Conservation (phyloP, 2,329 filamentous ascomycete genomes). For the Pseudogymnoascus sp. region DNA sequence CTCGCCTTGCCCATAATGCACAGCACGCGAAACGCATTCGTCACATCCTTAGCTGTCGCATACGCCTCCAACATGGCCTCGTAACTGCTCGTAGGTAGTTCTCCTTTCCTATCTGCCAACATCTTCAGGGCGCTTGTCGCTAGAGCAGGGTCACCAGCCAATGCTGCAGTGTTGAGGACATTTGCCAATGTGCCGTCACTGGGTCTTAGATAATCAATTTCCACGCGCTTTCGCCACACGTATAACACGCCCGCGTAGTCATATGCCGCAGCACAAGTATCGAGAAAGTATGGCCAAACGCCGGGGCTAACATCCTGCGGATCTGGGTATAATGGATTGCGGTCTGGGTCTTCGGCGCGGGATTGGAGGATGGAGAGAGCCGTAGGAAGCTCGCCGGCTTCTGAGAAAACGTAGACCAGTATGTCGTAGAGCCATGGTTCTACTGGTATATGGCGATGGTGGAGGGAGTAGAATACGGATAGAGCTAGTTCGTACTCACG, state of each 20-base stretch:
- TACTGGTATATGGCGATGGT: slow-evolving; percentile 43
- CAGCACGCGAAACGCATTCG: slow-evolving; percentile 59
- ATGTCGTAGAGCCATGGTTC: slow-evolving; percentile 71
- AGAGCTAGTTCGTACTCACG: slow-evolving; percentile 75
- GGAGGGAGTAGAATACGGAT: slow-evolving; percentile 58
- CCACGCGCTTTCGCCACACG: slow-evolving; percentile 62
- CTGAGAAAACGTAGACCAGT: slow-evolving; percentile 64
- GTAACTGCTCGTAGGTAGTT: slow-evolving; percentile 62
- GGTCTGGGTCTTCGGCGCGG: slow-evolving; percentile 38
- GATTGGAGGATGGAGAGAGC: slow-evolving; percentile 59
- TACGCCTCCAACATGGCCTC: slow-evolving; percentile 71
- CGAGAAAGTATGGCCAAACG: slow-evolving; percentile 66
- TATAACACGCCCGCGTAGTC: slow-evolving; percentile 56
- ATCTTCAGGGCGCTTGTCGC: slow-evolving; percentile 63
- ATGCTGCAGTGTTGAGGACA: slow-evolving; percentile 63
- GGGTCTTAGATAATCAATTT: slow-evolving; percentile 49
- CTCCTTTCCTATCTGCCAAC: slow-evolving; percentile 48
- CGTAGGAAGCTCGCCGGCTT: slow-evolving; percentile 67
- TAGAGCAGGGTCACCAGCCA: slow-evolving; percentile 56
- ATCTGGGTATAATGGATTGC: slow-evolving; percentile 29
- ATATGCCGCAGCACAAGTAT: slow-evolving; percentile 50
- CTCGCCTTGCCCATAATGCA: slow-evolving; percentile 64
- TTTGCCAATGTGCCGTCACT: slow-evolving; percentile 57
- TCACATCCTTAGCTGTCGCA: slow-evolving; percentile 48
- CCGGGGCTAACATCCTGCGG: slow-evolving; percentile 37